Evolutionary conservation across 148 eudicot species (phyloP), one percentile per base, ranked within the genome.

Genomic region (Heliamphora exappendiculata): DNA sequence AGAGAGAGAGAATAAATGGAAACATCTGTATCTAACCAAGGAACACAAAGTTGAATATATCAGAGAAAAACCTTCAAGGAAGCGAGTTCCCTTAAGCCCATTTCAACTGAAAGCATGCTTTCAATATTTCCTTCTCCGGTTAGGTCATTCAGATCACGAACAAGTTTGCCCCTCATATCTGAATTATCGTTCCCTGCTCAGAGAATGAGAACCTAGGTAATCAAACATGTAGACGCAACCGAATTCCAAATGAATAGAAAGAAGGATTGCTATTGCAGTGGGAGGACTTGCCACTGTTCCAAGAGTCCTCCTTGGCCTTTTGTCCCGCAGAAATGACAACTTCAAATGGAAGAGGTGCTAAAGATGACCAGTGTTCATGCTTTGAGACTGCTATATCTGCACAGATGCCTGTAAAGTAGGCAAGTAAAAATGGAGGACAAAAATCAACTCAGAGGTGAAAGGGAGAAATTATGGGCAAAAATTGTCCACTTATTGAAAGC

Each of bases 261-360:
- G 34, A 62, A 34, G 29, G 29, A 14, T 22, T 34, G 42, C 57
- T 34, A 67, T 44, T 70, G 79, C 26, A 84, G 41, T 14, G 53
- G 47, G 79, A 81, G 78, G 79, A 88, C 83, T 86, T 81, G 73
- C 85, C 85, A 91, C 85, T 89, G 78, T 85, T 73, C 76, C 86
- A 81, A 70, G 84, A 84, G 37, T 91, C 94, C 75, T 95, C 98
- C 84, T 86, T 93, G 49, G 98, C 97, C 81, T 93, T 96, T 80
- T 96, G 99, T 73, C 97, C 99, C 47, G 99, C 99, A 78, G 99
- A 96, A 75, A 91, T 81, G 54, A 96, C 98, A 78, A 96, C 84
- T 90, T 96, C 99, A 83, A 93, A 89, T 54, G 99, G 98, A 65
- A 96, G 97, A 84, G 99, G 99, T 41, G 99, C 99, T 45, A 87